Evolutionary conservation across 371 early-diverging fungal species (phyloP).

Genomic region (Mortierella sp.): DNA sequence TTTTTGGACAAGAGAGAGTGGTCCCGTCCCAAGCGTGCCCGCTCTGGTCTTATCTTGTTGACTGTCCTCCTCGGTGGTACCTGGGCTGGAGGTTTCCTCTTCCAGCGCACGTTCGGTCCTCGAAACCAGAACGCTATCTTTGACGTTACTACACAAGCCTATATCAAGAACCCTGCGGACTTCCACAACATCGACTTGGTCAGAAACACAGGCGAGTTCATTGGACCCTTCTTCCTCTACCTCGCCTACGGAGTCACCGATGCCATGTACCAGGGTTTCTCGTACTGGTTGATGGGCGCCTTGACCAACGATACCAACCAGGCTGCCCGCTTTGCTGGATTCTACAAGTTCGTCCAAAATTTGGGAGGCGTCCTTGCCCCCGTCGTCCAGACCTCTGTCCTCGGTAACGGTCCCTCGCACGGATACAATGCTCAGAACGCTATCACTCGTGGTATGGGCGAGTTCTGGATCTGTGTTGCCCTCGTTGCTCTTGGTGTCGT

Average conservation of each 20-base stretch:
- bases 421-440: slow-evolving; percentile 55
- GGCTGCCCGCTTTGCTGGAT: slow-evolving; percentile 79
- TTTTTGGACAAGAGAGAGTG: slow-evolving; percentile 67
- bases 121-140: slow-evolving; percentile 27
- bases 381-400: slow-evolving; percentile 46
- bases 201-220: slow-evolving; percentile 61
- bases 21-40: slow-evolving; percentile 67
- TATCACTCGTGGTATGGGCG: slow-evolving; percentile 64
- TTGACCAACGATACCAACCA: slow-evolving; percentile 77
- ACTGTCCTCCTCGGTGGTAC: slow-evolving; percentile 65
- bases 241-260: slow-evolving; percentile 77
- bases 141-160: neutral
- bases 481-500: slow-evolving; percentile 29
- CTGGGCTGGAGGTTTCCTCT: slow-evolving; percentile 75
- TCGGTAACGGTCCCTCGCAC: slow-evolving; percentile 46
- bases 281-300: slow-evolving; percentile 87
- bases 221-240: slow-evolving; percentile 77
- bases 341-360: slow-evolving; percentile 59
- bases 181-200: slow-evolving; percentile 19
- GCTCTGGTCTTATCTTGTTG: slow-evolving; percentile 65
- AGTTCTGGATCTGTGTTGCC: slow-evolving; percentile 42
- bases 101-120: slow-evolving; percentile 65
- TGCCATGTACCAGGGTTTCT: slow-evolving; percentile 79
- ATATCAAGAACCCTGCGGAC: slow-evolving; percentile 42
- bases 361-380: slow-evolving; percentile 57